Percentiles rank a stretch among this genome's conserved stretches.
phyloP scores from a whole-genome alignment of 352 stramenopile genomes.

The Phytopythium helicoides region DNA sequence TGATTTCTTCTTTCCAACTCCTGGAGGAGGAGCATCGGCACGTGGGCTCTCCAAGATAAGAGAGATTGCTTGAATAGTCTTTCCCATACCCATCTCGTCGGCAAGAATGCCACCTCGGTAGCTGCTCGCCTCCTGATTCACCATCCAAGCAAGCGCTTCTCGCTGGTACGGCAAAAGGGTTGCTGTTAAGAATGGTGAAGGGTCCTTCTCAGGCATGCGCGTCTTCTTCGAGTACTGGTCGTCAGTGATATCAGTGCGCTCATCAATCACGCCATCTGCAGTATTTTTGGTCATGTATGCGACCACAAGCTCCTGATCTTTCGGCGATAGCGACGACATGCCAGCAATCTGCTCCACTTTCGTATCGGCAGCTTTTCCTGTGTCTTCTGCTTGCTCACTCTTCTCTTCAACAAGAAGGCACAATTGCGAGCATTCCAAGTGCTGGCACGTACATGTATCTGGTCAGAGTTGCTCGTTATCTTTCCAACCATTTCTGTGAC shows the following conservation, averaged over 20 bases:
- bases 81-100: constrained; percentile 98
- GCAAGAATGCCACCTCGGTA: constrained; percentile 96
- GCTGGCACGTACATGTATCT: no score
- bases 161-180: constrained; percentile 98
- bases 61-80: constrained; percentile 97
- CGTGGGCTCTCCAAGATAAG: constrained; percentile 84
- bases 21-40: not conserved
- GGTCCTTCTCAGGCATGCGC: constrained; percentile 64
- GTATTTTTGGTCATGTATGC: constrained; percentile 65
- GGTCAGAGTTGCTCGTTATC: no score
- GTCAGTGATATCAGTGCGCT: constrained; percentile 62
- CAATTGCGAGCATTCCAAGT: constrained; percentile 28
- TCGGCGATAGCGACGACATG: constrained; percentile 28
- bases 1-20: constrained; percentile 11
- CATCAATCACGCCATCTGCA: constrained; percentile 49
- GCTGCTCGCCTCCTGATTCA: constrained; percentile 86
- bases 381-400: constrained; percentile 11
- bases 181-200: constrained; percentile 76
- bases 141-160: constrained; percentile 96
- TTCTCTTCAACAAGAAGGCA: constrained; percentile 16
- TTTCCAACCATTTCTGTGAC: no score
- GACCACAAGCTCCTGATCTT: constrained; percentile 46
- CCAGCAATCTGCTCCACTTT: constrained; percentile 43
- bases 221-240: constrained; percentile 73
- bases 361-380: constrained; percentile 9